phyloP scores from a whole-genome alignment of 768 basidiomycete species.

The Tephrocybe sp. region DNA sequence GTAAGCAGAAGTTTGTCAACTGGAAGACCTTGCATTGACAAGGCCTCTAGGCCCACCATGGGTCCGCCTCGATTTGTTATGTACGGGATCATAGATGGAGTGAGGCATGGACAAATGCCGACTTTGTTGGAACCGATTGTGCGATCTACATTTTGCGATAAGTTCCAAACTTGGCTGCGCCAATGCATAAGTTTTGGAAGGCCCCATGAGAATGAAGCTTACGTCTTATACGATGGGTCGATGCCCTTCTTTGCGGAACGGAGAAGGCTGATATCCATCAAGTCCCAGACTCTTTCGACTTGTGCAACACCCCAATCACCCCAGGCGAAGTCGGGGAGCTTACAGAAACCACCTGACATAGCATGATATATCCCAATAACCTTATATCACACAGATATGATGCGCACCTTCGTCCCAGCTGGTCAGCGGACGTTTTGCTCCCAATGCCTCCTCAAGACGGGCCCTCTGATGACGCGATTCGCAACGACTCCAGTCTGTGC shows the following conservation, averaged over 20 bases:
- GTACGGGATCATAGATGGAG: slow-evolving; percentile 95
- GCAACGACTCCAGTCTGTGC: slow-evolving; percentile 89
- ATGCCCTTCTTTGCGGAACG: slow-evolving; percentile 78
- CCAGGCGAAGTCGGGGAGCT: slow-evolving; percentile 88
- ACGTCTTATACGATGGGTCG: slow-evolving; percentile 91
- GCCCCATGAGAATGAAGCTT: slow-evolving; percentile 26
- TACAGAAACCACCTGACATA: slow-evolving; percentile 72
- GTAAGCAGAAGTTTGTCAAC: slow-evolving; percentile 90
- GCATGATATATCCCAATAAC: neutral
- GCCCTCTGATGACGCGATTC: slow-evolving; percentile 90
- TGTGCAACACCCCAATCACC: slow-evolving; percentile 91
- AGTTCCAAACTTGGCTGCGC: slow-evolving; percentile 85
- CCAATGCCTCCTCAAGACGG: slow-evolving; percentile 78
- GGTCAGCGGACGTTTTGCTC: slow-evolving; percentile 81
- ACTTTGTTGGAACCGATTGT: slow-evolving; percentile 76
- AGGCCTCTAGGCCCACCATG: slow-evolving; percentile 89
- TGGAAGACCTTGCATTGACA: slow-evolving; percentile 93
- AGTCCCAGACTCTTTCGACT: slow-evolving; percentile 92
- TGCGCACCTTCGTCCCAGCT: slow-evolving; percentile 86
- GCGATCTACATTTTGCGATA: slow-evolving; percentile 95
- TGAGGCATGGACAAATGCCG: slow-evolving; percentile 91
- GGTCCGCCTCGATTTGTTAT: slow-evolving; percentile 95
- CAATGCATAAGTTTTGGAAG: slow-evolving; percentile 6
- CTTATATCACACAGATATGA: slow-evolving; percentile 3
- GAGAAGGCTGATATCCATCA: slow-evolving; percentile 89